Base-by-base conservation (phyloP, 768 basidiomycete genomes). In the Leccinellum luteum region DNA sequence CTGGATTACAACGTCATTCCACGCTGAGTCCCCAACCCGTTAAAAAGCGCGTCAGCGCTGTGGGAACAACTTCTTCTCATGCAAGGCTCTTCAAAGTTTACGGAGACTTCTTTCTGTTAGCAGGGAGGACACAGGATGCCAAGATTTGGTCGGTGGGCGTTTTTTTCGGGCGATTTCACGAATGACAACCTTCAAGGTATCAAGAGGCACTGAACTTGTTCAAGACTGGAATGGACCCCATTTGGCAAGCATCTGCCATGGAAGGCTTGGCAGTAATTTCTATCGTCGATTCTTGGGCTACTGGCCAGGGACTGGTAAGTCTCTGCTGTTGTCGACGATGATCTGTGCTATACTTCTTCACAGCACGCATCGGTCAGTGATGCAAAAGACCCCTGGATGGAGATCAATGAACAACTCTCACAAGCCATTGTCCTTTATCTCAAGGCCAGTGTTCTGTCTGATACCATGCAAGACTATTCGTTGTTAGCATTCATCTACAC, bases 221-320 rank as follows among this genome's bases (percentile, higher is more conserved):
- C 64, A 90, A 87, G 71, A 77, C 78, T 1, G 79, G 84, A 8
- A 83, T 85, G 55, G 96, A 98, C 71, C 73, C 82, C 23, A 78
- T 90, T 27, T 99, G 96, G 96, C 89, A 94, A 69, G 96, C 92
- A 0, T 85, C 89, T 13, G 86, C 87, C 0, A 76, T 92, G 47
- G 97, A 99, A 75, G 92, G 93, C 4, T 71, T 94, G 64, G 90
- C 89, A 2, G 90, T 89, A 3, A 78, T 89, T 28, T 79, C 84
- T 9, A 78, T 96, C 12, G 78, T 97, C 19, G 93, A 96, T 57
- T 86, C 89, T 8, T 98, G 94, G 93, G 80, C 86, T 25, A 77
- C 80, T 45, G 85, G 82, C n/a, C 81, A 87, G 64, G 87, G 86
- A 60, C 67, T 86, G 63, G 90, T 92, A 60, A 59, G 87, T 82